Evolutionary conservation across 2,329 filamentous ascomycete genomes (phyloP), one percentile per base, ranked within the genome.

Genomic region (Tolypocladium amazonense): DNA sequence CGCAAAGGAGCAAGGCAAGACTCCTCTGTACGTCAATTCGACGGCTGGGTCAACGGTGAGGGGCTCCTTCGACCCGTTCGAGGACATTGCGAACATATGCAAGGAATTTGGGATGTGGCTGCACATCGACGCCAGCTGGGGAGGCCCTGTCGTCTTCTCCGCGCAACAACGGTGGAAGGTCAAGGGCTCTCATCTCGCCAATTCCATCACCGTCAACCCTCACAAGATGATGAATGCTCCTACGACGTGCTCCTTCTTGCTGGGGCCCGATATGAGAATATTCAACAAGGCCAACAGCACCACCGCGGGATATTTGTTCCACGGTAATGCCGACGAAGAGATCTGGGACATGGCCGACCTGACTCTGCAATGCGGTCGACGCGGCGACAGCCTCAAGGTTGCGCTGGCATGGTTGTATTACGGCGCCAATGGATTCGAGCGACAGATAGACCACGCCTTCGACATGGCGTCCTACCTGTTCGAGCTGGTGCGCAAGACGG

Each of bases 181-280:
- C 12, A 72, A 77, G 1, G 93, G 93, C 18, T 78, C 82, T 2
- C 81, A 92, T 53, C 80, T 88, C 47, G 94, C 92, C 12, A 83
- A 97, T 73, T 90, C 86, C 18, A 78, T 97, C 45, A 90, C 92
- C 2, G 83, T 96, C 59, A 97, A 96, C 73, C 92, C 94, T 60
- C 94, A 99, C 77, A 97, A 97, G 77, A 97, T 97, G 94, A 83
- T 97, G 70, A 90, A 90, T 61, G 89, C 91, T 3, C 93, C 94
- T 0, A 77, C 95, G 47, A 96, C 92, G 0, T 97, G 92, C 76
- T 92, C 88, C 0, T 97, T 96, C 76, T 81, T 99, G 5, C 81
- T 99, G 15, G 87, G 85, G 0, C 82, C 83, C 2, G 92, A 97
- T 70, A 75, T 95, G 69, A 78, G 81, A 59, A 76, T 88, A 30